These are phyloP conservation scores for Alternaria infectoria DNA, from an alignment of 2,329 filamentous ascomycete genomes.

Conservation along the genomic window DNA sequence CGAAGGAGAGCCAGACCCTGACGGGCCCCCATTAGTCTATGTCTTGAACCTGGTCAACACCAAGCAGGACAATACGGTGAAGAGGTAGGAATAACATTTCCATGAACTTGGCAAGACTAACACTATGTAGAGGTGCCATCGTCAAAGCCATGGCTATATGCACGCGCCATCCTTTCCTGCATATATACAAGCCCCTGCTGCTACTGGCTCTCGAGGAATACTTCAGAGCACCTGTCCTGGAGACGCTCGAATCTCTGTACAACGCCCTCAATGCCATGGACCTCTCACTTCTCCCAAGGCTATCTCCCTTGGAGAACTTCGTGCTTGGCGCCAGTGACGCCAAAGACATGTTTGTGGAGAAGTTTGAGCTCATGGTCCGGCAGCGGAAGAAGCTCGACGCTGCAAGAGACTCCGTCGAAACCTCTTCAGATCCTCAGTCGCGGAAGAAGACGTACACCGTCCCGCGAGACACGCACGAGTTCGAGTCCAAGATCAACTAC, in stretches of 20 bases:
- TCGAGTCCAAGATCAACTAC: slow-evolving; percentile 93
- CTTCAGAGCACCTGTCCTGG: slow-evolving; percentile 86
- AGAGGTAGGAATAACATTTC: slow-evolving; percentile 57
- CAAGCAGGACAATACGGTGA: slow-evolving; percentile 91
- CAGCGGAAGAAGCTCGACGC: slow-evolving; percentile 75
- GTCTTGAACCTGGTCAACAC: slow-evolving; percentile 98
- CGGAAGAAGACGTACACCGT: slow-evolving; percentile 71
- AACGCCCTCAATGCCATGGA: slow-evolving; percentile 97
- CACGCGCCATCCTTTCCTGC: slow-evolving; percentile 93
- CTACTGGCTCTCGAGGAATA: slow-evolving; percentile 94
- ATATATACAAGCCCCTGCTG: slow-evolving; percentile 98
- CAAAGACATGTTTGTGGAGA: slow-evolving; percentile 96
- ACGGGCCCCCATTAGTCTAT: slow-evolving; percentile 93
- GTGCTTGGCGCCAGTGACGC: slow-evolving; percentile 90
- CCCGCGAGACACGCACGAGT: slow-evolving; percentile 95
- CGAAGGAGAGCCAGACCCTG: slow-evolving; percentile 63
- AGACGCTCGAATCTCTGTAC: slow-evolving; percentile 87
- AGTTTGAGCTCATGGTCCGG: slow-evolving; percentile 93
- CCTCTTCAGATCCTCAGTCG: slow-evolving; percentile 48
- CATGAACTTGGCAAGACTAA: slow-evolving; percentile 12
- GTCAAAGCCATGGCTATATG: slow-evolving; percentile 99
- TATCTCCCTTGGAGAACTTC: slow-evolving; percentile 82
- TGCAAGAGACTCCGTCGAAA: slow-evolving; percentile 37
- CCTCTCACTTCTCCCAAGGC: slow-evolving; percentile 84
- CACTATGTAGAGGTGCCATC: slow-evolving; percentile 73